Base-by-base conservation (phyloP, 1,284 basidiomycete species). In the Austroboletus olivaceoglutinosus region DNA sequence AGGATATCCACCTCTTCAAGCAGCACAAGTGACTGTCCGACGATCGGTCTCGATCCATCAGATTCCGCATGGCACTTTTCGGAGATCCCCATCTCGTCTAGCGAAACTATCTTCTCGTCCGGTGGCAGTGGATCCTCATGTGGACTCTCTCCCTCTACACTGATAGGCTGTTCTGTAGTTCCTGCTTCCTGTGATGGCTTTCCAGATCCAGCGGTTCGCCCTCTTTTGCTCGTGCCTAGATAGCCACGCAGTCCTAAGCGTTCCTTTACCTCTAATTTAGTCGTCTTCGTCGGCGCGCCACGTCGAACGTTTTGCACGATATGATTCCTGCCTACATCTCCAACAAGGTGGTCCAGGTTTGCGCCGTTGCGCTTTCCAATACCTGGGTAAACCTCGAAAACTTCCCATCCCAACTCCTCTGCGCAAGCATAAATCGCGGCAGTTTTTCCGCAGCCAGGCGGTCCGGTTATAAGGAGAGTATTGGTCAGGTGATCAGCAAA, bases 351-450 rank as follows among this genome's bases (percentile, higher is more conserved):
- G 48, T 89, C 82, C 51, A 99, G 72, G 55, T 85, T 91, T 31
- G 85, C 77, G 3, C 89, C 91, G 40, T 83, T 90, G 21, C 97
- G 82, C 62, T 82, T 89, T 22, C 92, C 92, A 52, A 95, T 86
- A 5, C 97, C 97, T n/a, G 97, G 90, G 70, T 94, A 92, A 10
- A 99, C 91, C 69, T 99, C 97, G 63, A 99, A 98, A 12, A 99
- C 85, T 46, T 97, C 91, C 88, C 91, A 99, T 5, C 89, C 93
- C 19, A 99, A 78, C 69, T 98, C 93, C 39, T 87, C 81, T 4
- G 95, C 93, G 57, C 93, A 95, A 0, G 95, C 94, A 65, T 97
- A 92, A 0, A 98, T 87, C 7, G 93, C 84, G 0, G 93, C 88
- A 5, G 93, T 94, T 73, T 99, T 99, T 23, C 97, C 97, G 42